phyloP scores from a whole-genome alignment of 768 basidiomycete genomes.

The Agaricus sinodeliciosus region DNA sequence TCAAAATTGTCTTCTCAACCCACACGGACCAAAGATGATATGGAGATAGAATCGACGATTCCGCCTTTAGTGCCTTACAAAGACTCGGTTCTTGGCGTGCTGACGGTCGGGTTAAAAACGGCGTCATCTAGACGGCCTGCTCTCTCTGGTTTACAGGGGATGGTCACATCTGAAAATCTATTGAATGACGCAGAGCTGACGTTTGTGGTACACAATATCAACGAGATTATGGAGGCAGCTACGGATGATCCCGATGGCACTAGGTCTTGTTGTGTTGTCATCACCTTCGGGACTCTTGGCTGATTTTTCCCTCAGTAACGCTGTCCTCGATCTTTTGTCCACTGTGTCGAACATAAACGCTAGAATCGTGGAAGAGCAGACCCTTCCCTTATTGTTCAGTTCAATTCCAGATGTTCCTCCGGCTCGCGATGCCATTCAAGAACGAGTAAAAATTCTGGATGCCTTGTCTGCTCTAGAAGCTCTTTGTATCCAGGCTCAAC shows the following conservation, averaged over 20 bases:
- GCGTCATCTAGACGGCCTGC: slow-evolving; percentile 49
- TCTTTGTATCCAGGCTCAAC: slow-evolving; percentile 63
- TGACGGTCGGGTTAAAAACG: slow-evolving; percentile 51
- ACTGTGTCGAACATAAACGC: slow-evolving; percentile 55
- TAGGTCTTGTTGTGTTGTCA: slow-evolving; percentile 30
- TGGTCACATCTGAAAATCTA: slow-evolving; percentile 59
- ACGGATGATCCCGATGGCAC: slow-evolving; percentile 47
- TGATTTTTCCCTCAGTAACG: slow-evolving; percentile 35
- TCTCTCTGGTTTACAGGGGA: slow-evolving; percentile 54
- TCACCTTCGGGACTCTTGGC: background rate
- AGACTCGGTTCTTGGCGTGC: slow-evolving; percentile 66
- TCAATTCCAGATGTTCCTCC: slow-evolving; percentile 68
- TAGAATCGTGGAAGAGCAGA: slow-evolving; percentile 60
- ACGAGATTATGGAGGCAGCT: slow-evolving; percentile 57
- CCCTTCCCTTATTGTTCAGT: slow-evolving; percentile 74
- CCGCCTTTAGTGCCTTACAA: slow-evolving; percentile 54
- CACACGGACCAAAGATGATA: slow-evolving; percentile 7
- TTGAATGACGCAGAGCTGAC: slow-evolving; percentile 69
- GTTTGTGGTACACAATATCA: slow-evolving; percentile 70
- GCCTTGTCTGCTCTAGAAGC: slow-evolving; percentile 61
- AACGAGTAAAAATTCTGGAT: slow-evolving; percentile 62
- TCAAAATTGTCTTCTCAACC: slow-evolving; percentile 11
- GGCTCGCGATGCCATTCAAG: slow-evolving; percentile 38
- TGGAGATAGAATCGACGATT: slow-evolving; percentile 7
- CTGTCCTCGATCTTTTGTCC: slow-evolving; percentile 55